Evolutionary conservation across 139 green algal species (phyloP).

Genomic region (Micractinium conductrix): DNA sequence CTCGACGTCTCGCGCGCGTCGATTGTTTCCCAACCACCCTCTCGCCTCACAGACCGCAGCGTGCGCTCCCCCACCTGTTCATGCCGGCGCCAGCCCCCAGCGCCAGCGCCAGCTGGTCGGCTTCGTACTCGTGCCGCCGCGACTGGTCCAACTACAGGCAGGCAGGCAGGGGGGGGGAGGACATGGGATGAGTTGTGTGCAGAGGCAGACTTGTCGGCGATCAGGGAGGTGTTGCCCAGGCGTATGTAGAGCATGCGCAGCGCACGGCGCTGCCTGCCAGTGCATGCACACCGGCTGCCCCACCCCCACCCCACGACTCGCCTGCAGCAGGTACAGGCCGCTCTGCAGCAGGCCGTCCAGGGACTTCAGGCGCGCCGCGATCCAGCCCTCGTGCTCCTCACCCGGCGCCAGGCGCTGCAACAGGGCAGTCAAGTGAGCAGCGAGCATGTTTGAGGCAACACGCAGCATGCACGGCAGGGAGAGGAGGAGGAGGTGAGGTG

Average conservation of each 20-base stretch:
- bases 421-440: neutral
- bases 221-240: neutral
- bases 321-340: conserved; percentile 19
- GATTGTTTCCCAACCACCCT: neutral
- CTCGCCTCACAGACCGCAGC: too few relatives aligned
- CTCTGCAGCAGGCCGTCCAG: conserved; percentile 30
- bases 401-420: neutral
- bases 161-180: neutral
- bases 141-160: conserved; percentile 12
- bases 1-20: too few relatives aligned
- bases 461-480: too few relatives aligned
- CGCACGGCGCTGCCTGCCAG: neutral
- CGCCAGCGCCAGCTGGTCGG: conserved; percentile 6
- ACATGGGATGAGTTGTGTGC: neutral
- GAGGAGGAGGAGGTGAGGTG: too few relatives aligned
- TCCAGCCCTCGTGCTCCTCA: neutral
- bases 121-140: conserved; percentile 30
- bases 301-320: neutral
- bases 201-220: neutral
- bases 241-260: neutral
- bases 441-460: neutral
- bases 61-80: neutral
- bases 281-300: neutral
- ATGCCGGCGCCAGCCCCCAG: conserved; percentile 2
- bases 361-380: neutral